Percentiles rank a stretch among this genome's conserved stretches.
These are phyloP conservation scores for Metschnikowia similis DNA, from an alignment of 805 yeast species.

Conservation along the genomic window DNA sequence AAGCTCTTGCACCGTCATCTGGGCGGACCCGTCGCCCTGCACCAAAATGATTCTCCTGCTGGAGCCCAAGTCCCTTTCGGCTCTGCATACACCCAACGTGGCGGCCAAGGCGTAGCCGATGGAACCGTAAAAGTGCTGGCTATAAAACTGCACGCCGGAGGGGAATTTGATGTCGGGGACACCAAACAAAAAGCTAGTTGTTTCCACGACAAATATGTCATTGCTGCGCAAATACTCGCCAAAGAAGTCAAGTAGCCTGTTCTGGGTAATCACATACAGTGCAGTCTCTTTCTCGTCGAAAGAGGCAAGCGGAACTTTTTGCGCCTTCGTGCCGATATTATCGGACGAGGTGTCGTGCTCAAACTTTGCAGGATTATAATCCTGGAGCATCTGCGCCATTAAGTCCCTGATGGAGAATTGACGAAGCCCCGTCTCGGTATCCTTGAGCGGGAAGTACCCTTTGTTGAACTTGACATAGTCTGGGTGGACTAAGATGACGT, in stretches of 20 bases:
- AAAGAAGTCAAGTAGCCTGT: constrained; percentile 31
- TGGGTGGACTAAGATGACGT: constrained; percentile 36
- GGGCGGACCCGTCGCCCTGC: constrained; percentile 94
- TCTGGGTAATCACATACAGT: constrained; percentile 23
- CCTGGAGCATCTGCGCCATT: constrained; percentile 25
- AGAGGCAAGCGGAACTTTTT: constrained; percentile 8
- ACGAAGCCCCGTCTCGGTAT: constrained; percentile 20
- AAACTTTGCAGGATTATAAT: constrained; percentile 5
- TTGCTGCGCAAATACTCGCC: constrained; percentile 43
- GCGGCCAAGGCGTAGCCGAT: constrained; percentile 90
- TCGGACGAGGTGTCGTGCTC: constrained; percentile 14
- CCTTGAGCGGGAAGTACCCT: constrained; percentile 20
- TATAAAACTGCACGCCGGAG: constrained; percentile 43
- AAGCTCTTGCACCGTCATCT: constrained; percentile 87
- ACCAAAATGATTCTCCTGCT: constrained; percentile 60
- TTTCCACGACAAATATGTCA: constrained; percentile 75
- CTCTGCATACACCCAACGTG: constrained; percentile 76
- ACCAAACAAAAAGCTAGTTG: constrained; percentile 81
- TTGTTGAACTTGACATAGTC: constrained; percentile 39
- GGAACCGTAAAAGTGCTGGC: constrained; percentile 77
- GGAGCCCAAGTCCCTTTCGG: constrained; percentile 51
- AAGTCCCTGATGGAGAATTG: constrained; percentile 30
- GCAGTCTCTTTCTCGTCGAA: constrained; percentile 7
- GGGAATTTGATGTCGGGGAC: constrained; percentile 66
- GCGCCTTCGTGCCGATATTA: constrained; percentile 17